phyloP scores from a whole-genome alignment of 139 green algal species.

The Coelastrella sp. region DNA sequence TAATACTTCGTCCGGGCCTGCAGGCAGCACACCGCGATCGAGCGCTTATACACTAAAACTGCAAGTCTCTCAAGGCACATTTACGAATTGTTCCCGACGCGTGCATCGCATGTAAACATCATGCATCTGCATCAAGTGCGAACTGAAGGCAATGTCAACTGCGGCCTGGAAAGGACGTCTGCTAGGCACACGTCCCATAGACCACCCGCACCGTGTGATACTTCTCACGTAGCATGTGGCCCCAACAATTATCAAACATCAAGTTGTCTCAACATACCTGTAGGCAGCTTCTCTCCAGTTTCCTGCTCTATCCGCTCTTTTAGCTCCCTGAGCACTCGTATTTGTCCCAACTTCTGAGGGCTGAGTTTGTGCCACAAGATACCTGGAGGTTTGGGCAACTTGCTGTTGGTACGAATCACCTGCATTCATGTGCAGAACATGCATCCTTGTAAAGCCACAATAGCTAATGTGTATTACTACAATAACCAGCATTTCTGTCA shows the following conservation, averaged over 20 bases:
- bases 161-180: too few relatives aligned
- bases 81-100: too few relatives aligned
- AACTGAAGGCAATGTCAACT: too few relatives aligned
- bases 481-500: too few relatives aligned
- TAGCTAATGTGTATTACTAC: not conserved
- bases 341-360: conserved; percentile 75
- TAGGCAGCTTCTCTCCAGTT: conserved; percentile 63
- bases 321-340: conserved; percentile 74
- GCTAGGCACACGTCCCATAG: too few relatives aligned
- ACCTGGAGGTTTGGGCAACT: conserved; percentile 65
- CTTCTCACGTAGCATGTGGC: too few relatives aligned
- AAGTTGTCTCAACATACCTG: conserved; percentile 50
- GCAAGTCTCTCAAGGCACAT: too few relatives aligned
- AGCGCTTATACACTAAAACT: not conserved
- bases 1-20: conserved; percentile 63
- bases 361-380: conserved; percentile 85
- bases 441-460: not conserved
- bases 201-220: too few relatives aligned
- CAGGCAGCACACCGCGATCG: not conserved
- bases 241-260: not conserved
- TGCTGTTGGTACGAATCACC: conserved; percentile 67
- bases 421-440: not conserved
- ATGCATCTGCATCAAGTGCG: too few relatives aligned
- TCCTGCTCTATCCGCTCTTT: conserved; percentile 75
- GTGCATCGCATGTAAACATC: too few relatives aligned